Conservation (phyloP, 306 rosid species). For the Cicer cuneatum region DNA sequence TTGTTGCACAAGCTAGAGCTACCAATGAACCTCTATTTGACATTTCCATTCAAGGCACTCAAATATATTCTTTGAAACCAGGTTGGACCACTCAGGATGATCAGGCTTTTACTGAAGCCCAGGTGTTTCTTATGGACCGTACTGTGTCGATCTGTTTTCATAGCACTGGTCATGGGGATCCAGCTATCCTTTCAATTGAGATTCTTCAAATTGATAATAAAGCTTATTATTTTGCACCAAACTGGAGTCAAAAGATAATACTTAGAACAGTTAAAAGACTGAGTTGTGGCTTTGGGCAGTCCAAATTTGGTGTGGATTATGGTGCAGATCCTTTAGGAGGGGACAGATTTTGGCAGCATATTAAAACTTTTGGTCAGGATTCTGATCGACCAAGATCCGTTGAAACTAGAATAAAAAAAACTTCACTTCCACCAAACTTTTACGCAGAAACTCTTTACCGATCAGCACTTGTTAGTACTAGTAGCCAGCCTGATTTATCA, state of each 20-base stretch:
- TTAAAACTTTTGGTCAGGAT: slow-evolving; percentile 59
- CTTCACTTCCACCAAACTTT: slow-evolving; percentile 76
- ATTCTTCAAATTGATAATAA: slow-evolving; percentile 81
- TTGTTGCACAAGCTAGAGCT: slow-evolving; percentile 55
- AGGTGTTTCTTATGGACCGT: slow-evolving; percentile 65
- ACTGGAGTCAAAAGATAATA: slow-evolving; percentile 61
- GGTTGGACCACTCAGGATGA: slow-evolving; percentile 89
- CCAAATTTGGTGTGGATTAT: slow-evolving; percentile 75
- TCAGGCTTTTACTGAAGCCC: slow-evolving; percentile 76
- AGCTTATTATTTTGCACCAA: slow-evolving; percentile 69
- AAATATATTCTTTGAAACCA: slow-evolving; percentile 71
- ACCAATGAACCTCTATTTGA: slow-evolving; percentile 81
- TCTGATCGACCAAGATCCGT: slow-evolving; percentile 70
- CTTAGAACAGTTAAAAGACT: slow-evolving; percentile 82
- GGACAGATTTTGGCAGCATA: slow-evolving; percentile 81
- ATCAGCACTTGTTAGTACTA: slow-evolving; percentile 70
- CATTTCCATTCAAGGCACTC: slow-evolving; percentile 90
- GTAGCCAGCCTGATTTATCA: slow-evolving; percentile 72
- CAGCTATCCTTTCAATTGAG: slow-evolving; percentile 91
- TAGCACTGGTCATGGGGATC: slow-evolving; percentile 99
- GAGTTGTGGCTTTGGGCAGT: slow-evolving; percentile 79
- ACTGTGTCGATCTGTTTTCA: slow-evolving; percentile 89
- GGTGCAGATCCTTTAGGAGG: slow-evolving; percentile 77
- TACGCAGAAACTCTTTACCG: slow-evolving; percentile 87
- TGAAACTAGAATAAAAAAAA: slow-evolving; percentile 68